phyloP scores from a whole-genome alignment of 2,329 filamentous ascomycete species.

The Lachnellula willkommii region DNA sequence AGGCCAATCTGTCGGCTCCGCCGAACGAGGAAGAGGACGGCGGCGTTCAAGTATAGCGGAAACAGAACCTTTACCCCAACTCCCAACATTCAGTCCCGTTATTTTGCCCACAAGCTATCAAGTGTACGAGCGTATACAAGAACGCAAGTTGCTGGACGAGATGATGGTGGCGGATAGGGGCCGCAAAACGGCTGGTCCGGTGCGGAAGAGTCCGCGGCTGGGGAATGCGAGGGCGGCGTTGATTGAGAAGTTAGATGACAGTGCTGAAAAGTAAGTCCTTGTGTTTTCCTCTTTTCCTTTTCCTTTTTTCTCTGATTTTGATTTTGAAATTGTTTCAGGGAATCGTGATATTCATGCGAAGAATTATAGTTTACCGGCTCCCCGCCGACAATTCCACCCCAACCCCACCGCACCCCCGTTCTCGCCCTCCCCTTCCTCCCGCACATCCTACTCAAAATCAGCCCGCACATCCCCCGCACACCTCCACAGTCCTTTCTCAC shows the following conservation, averaged over 20 bases:
- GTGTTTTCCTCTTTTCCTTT: neutral
- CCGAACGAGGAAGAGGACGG: slow-evolving; percentile 1
- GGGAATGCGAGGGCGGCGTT: slow-evolving; percentile 15
- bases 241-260: slow-evolving; percentile 15
- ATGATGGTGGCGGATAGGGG: neutral
- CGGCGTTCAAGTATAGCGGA: slow-evolving; percentile 22
- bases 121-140: slow-evolving; percentile 16
- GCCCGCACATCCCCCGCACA: neutral
- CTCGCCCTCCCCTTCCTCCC: slow-evolving; percentile 9
- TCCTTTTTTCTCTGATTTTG: neutral
- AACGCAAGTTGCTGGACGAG: slow-evolving; percentile 2
- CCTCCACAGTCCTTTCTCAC: neutral
- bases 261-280: slow-evolving; percentile 12
- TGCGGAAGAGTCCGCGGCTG: slow-evolving; percentile 20
- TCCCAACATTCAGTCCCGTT: slow-evolving; percentile 23
- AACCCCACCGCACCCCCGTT: slow-evolving; percentile 20
- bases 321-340: neutral
- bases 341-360: neutral
- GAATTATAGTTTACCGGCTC: neutral
- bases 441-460: slow-evolving; percentile 4
- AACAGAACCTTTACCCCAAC: slow-evolving; percentile 27
- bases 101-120: slow-evolving; percentile 24
- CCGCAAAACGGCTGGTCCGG: neutral
- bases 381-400: slow-evolving; percentile 5
- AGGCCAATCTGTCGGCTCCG: slow-evolving; percentile 33